These are phyloP conservation scores for Backusella mclennaniae DNA, from an alignment of 192 early-diverging fungal species.

Conservation along the genomic window DNA sequence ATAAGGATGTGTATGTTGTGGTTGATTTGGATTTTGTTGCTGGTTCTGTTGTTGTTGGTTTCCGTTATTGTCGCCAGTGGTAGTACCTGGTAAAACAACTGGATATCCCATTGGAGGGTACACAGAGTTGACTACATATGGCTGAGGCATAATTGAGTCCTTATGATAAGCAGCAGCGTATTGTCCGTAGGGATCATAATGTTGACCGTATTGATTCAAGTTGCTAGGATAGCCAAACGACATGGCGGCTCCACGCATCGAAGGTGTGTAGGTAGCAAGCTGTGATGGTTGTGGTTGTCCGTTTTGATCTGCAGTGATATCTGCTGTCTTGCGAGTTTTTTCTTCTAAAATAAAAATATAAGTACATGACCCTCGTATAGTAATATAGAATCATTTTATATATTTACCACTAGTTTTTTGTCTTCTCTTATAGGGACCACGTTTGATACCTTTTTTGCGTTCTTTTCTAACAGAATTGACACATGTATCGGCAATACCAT, in stretches of 20 bases:
- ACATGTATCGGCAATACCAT: constrained; percentile 66
- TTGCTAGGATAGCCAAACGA: constrained; percentile 21
- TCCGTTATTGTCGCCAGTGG: not conserved
- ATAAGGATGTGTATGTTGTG: constrained; percentile 8
- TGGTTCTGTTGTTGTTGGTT: constrained; percentile 16
- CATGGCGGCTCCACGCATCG: constrained; percentile 18
- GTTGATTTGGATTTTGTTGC: constrained; percentile 15
- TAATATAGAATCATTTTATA: not conserved
- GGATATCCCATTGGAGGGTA: constrained; percentile 26
- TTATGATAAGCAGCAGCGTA: constrained; percentile 21
- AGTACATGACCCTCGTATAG: not conserved
- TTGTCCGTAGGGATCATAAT: constrained; percentile 10
- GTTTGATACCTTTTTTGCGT: constrained; percentile 78
- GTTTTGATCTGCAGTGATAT: not conserved
- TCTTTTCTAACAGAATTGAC: constrained; percentile 79
- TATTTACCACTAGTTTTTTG: constrained; percentile 12
- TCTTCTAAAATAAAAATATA: not conserved
- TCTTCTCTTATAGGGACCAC: constrained; percentile 77
- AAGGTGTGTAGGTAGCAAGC: constrained; percentile 1
- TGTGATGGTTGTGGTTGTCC: not conserved
- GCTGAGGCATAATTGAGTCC: constrained; percentile 14
- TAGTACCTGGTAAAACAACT: not conserved
- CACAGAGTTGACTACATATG: constrained; percentile 27
- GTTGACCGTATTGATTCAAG: constrained; percentile 23
- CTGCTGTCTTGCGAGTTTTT: constrained; percentile 6